A percentile compares a stretch with the other conserved stretches of the same genome.
Conservation (phyloP, 176 grass and related monocot species). For the Juncus inflexus region DNA sequence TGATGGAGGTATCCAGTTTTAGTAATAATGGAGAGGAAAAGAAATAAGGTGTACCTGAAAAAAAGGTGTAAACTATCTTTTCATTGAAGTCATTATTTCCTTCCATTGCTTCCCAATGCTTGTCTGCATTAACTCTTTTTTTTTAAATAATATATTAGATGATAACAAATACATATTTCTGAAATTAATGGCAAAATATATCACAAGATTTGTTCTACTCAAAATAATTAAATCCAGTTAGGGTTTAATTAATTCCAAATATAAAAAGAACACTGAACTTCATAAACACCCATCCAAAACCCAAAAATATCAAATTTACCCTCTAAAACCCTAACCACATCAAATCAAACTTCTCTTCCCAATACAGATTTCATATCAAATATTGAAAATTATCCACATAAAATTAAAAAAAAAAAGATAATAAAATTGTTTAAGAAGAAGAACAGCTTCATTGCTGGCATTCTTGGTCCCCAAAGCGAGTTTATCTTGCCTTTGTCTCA, state of each 20-base stretch:
- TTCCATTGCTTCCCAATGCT: constrained; percentile 99
- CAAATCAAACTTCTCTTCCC: too few species aligned
- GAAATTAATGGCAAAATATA: too few species aligned
- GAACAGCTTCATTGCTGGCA: constrained; percentile 98
- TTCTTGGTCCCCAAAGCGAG: constrained; percentile 90
- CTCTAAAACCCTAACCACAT: too few species aligned
- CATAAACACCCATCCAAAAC: too few species aligned
- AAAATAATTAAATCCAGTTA: too few species aligned
- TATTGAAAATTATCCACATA: too few species aligned
- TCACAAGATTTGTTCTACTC: too few species aligned
- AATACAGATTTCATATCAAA: too few species aligned
- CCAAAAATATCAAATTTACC: neutral
- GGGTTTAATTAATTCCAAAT: too few species aligned
- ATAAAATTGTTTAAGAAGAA: constrained; percentile 35
- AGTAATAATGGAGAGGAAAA: neutral
- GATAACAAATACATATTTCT: too few species aligned
- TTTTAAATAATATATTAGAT: too few species aligned
- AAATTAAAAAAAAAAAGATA: too few species aligned
- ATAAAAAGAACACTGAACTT: neutral
- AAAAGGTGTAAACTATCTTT: constrained; percentile 91
- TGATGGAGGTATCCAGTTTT: neutral
- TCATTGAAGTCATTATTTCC: constrained; percentile 86
- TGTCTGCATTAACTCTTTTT: constrained; percentile 35
- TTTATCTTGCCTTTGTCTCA: constrained; percentile 80
- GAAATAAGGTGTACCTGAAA: constrained; percentile 39